Conservation (phyloP, 768 basidiomycete genomes). For the Xerocomus potaroensis region DNA sequence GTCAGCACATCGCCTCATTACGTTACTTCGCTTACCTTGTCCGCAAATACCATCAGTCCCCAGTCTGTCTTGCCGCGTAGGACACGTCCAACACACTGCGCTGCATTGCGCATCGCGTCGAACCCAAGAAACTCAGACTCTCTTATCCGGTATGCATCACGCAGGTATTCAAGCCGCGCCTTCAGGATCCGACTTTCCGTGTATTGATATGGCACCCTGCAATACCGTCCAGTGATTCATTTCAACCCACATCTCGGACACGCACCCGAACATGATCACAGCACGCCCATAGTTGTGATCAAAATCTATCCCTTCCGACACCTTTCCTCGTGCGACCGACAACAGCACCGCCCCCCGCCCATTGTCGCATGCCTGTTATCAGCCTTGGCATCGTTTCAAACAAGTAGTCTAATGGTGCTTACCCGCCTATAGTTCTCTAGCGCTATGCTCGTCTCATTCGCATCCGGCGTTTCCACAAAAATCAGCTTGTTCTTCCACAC, state of each 20-base stretch:
- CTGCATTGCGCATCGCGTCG: conserved; percentile 98
- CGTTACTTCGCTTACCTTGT: conserved; percentile 62
- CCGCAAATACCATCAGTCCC: conserved; percentile 99
- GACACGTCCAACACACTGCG: conserved; percentile 97
- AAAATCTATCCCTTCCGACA: conserved; percentile 99
- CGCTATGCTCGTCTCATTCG: conserved; percentile 97
- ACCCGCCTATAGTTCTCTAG: conserved; percentile 96
- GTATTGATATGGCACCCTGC: conserved; percentile 92
- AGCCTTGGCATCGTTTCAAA: not conserved
- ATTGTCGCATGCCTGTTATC: conserved; percentile 88
- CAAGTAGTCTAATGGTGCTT: conserved; percentile 9
- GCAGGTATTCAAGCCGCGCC: conserved; percentile 93
- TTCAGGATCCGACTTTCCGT: conserved; percentile 97
- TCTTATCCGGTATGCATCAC: conserved; percentile 97
- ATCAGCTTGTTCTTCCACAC: conserved; percentile 99
- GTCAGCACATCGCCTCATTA: not conserved
- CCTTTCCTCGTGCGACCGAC: conserved; percentile 97
- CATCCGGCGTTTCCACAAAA: conserved; percentile 98
- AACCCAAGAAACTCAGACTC: conserved; percentile 99
- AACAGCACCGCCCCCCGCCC: conserved; percentile 94
- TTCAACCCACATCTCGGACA: conserved; percentile 1
- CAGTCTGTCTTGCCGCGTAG: conserved; percentile 98
- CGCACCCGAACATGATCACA: conserved; percentile 98
- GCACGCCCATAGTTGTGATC: conserved; percentile 99
- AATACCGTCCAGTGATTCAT: conserved; percentile 1